Evolutionary conservation across 2,329 filamentous ascomycete genomes (phyloP).

Genomic region (Chrysoporthe austroafricana): DNA sequence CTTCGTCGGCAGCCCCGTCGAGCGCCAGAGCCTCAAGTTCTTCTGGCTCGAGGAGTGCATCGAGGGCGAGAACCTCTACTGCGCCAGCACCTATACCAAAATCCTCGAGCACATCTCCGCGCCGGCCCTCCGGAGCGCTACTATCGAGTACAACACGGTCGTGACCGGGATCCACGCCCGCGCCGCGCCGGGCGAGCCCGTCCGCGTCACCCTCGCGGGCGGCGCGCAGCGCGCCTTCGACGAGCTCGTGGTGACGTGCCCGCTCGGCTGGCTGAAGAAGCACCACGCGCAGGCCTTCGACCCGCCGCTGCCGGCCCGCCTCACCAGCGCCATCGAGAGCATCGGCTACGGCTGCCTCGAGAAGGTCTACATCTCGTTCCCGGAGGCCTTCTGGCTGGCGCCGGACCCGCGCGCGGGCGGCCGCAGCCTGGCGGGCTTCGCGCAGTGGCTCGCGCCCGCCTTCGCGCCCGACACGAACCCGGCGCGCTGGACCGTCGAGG

Average conservation of each 20-base stretch:
- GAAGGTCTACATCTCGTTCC: slow-evolving; percentile 74
- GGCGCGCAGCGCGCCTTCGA: slow-evolving; percentile 52
- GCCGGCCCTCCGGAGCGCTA: slow-evolving; percentile 58
- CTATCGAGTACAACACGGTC: slow-evolving; percentile 56
- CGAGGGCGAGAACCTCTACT: slow-evolving; percentile 69
- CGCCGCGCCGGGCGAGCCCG: slow-evolving; percentile 28
- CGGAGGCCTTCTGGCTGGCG: slow-evolving; percentile 71
- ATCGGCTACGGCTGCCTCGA: slow-evolving; percentile 74
- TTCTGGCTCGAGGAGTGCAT: slow-evolving; percentile 81
- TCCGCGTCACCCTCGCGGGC: slow-evolving; percentile 20
- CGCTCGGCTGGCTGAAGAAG: slow-evolving; percentile 70
- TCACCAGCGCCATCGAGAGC: slow-evolving; percentile 64
- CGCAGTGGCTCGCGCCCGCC: slow-evolving; percentile 72
- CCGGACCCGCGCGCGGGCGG: slow-evolving; percentile 40
- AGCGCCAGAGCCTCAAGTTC: slow-evolving; percentile 71
- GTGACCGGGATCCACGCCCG: slow-evolving; percentile 48
- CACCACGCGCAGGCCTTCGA: slow-evolving; percentile 58
- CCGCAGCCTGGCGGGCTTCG: slow-evolving; percentile 65
- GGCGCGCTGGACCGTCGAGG: slow-evolving; percentile 72
- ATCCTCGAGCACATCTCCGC: slow-evolving; percentile 62
- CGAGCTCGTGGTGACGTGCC: slow-evolving; percentile 69
- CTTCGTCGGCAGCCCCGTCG: slow-evolving; percentile 69
- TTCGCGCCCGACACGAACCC: slow-evolving; percentile 69
- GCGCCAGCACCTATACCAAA: slow-evolving; percentile 61
- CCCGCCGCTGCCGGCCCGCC: slow-evolving; percentile 60